These are phyloP conservation scores for Trichoderma koningiopsis DNA, from an alignment of 2,329 filamentous ascomycete genomes.

Conservation along the genomic window DNA sequence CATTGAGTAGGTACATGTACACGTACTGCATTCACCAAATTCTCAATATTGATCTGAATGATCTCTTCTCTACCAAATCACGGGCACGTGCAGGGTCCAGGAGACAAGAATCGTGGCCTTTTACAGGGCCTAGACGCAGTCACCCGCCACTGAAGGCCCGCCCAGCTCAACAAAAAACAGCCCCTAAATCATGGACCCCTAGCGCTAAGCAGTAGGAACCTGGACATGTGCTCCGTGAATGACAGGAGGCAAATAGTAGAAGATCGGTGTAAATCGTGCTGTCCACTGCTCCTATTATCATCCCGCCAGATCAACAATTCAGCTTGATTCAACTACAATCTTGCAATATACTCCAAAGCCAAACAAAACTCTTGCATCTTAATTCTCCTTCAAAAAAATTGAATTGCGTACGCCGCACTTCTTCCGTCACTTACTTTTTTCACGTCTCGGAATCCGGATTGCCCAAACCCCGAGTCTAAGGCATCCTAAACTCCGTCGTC, in stretches of 20 bases:
- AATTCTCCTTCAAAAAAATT: background rate
- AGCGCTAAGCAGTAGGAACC: background rate
- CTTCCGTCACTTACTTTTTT: background rate
- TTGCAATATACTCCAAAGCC: background rate
- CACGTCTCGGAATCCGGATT: constrained; percentile 16
- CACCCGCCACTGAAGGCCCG: background rate
- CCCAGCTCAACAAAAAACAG: constrained; percentile 17
- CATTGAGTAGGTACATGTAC: too few species aligned
- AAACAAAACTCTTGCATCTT: background rate
- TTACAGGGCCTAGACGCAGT: constrained; percentile 1
- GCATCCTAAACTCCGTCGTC: constrained; percentile 11
- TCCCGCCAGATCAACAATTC: background rate
- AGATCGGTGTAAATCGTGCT: background rate
- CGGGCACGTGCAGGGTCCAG: background rate
- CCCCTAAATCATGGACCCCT: constrained; percentile 17
- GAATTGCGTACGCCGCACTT: constrained; percentile 3
- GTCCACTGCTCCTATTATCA: background rate
- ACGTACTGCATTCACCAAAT: too few species aligned
- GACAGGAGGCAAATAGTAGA: background rate
- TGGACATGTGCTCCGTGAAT: constrained; percentile 11
- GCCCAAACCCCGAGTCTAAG: constrained; percentile 17
- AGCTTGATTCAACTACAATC: background rate
- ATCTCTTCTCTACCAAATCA: background rate
- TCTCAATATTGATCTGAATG: background rate
- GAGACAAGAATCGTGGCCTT: constrained; percentile 2